Percentiles rank a stretch among this genome's conserved stretches.
These are phyloP conservation scores for Alternaria panax DNA, from an alignment of 2,329 filamentous ascomycete genomes.

Conservation along the genomic window DNA sequence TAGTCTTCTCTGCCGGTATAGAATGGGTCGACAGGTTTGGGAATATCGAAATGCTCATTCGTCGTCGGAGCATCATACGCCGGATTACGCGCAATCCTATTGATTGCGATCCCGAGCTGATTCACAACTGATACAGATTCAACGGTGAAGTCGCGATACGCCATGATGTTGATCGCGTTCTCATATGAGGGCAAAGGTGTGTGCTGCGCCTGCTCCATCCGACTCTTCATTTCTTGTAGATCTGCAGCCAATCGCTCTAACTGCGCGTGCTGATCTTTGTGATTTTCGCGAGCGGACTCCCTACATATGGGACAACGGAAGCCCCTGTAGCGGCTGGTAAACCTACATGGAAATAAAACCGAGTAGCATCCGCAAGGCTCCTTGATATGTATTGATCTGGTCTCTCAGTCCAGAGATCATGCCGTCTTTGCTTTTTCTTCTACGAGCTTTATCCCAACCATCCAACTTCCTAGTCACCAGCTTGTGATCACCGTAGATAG, in stretches of 20 bases:
- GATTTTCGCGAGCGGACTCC: slow-evolving; percentile 2
- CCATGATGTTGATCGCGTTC: neutral
- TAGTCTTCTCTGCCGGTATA: slow-evolving; percentile 4
- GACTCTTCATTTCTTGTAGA: neutral
- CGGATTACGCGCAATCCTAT: neutral
- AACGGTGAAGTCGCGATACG: slow-evolving; percentile 1
- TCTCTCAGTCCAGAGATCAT: slow-evolving; percentile 7
- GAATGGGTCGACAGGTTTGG: slow-evolving; percentile 6
- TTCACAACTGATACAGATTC: slow-evolving; percentile 3
- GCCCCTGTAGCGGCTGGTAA: neutral
- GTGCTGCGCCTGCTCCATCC: neutral
- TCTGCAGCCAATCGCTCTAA: neutral
- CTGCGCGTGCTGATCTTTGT: neutral
- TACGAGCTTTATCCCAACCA: neutral
- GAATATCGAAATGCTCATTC: slow-evolving; percentile 8
- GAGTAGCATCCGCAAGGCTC: slow-evolving; percentile 1
- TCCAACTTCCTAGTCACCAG: neutral
- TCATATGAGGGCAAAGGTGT: neutral
- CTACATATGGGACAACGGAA: neutral
- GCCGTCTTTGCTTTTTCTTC: slow-evolving; percentile 1
- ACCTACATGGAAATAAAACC: slow-evolving; percentile 5
- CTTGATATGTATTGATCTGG: slow-evolving; percentile 6
- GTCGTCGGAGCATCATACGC: neutral
- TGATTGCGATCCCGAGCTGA: neutral
- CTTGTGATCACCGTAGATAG: slow-evolving; percentile 3